Percentiles rank a stretch among this genome's conserved stretches.
phyloP scores from a whole-genome alignment of 208 protist genomes.

The Naegleria gruberi region DNA sequence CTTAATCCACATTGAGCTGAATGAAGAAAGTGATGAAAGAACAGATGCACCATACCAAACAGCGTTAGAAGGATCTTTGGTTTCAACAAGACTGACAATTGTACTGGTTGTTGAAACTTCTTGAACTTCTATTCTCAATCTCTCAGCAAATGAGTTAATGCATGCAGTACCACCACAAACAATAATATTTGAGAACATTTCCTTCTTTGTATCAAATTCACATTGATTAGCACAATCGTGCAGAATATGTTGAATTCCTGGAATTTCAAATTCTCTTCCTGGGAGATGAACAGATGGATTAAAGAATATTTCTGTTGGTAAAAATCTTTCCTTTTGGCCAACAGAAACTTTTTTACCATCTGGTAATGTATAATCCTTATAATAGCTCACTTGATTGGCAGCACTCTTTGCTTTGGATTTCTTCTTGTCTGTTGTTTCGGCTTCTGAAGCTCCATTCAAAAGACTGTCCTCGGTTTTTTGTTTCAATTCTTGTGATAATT shows the following conservation, averaged over 20 bases:
- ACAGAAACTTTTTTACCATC: slow-evolving; percentile 31
- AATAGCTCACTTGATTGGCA: neutral
- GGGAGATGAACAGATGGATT: slow-evolving; percentile 1
- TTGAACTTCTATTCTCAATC: slow-evolving; percentile 87
- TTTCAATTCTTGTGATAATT: neutral
- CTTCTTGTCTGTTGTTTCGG: neutral
- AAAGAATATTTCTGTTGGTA: slow-evolving; percentile 28
- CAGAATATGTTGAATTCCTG: neutral
- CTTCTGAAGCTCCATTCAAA: too few species aligned
- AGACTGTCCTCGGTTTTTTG: neutral
- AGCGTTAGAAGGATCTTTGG: slow-evolving; percentile 84
- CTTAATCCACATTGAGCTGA: neutral
- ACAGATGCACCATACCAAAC: slow-evolving; percentile 97
- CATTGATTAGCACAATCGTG: slow-evolving; percentile 17
- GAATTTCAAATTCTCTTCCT: neutral
- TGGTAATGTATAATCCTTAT: slow-evolving; percentile 28
- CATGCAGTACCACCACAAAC: slow-evolving; percentile 88
- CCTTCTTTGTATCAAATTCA: slow-evolving; percentile 63
- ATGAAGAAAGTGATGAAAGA: slow-evolving; percentile 45
- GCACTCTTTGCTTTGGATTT: neutral
- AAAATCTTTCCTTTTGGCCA: slow-evolving; percentile 26
- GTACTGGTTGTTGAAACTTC: slow-evolving; percentile 75
- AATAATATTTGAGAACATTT: slow-evolving; percentile 89
- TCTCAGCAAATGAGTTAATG: slow-evolving; percentile 88
- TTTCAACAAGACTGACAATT: slow-evolving; percentile 87